Base-by-base conservation (phyloP, 768 basidiomycete species). In the Trametes punicea region DNA sequence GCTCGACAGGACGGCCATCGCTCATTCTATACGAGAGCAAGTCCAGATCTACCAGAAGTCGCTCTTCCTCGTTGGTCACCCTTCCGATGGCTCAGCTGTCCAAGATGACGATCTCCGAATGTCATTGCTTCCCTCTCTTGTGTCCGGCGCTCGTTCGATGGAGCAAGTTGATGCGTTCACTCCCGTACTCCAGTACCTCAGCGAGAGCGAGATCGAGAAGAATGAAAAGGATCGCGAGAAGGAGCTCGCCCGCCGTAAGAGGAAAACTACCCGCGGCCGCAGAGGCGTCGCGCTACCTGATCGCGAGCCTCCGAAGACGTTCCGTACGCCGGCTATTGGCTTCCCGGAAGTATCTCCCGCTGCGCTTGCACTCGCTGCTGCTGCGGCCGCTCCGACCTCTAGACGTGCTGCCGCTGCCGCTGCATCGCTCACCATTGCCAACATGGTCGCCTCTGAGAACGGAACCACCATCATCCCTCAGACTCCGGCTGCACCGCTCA, bases 21-120 rank as follows among this genome's bases (percentile, higher is more conserved):
- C 93, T 0, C 96, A 98, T 69, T 87, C 88, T 20, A 98, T 98
- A 63, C 84, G 96, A 27, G 97, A 99, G 69, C 97, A 99, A 74
- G 82, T 94, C 6, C 87, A 94, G 57, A 82, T 87, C 2, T 93
- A 93, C 74, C 88, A 92, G 70, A 93, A 94, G 68, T 95, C 91
- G 0, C 81, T 98, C 16, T 90, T 91, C 78, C 81, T 96, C 31
- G 84, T 94, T 51, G 91, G 93, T 1, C 91, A 96, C 67, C 84
- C 89, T 3, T 82, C 87, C 5, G 90, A 93, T 63, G 90, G 92
- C 2, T 80, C 84, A 0, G 68, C 77, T 7, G 79, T 96, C 7
- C 83, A 83, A 64, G 94, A 98, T 65, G 94, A 97, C 52, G 97
- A 99, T 52, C 83, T 99, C 26, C 85, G 90, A 39, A 81, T 85